Conservation (phyloP, 495 filamentous ascomycete species). For the Trichoderma reesei region DNA sequence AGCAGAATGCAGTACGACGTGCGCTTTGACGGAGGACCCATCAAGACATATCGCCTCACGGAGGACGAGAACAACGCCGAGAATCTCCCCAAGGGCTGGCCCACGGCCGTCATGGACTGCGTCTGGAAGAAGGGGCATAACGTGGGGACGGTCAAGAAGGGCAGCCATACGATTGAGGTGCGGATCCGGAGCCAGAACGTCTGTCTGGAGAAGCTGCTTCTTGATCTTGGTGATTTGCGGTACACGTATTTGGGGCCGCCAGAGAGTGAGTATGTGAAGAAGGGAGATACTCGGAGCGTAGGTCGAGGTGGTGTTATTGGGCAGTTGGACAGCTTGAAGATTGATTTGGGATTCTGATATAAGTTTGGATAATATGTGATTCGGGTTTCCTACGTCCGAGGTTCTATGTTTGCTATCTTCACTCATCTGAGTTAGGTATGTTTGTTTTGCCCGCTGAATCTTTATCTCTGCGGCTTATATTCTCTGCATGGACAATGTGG, state of each 20-base stretch:
- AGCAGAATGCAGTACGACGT: constrained; percentile 4
- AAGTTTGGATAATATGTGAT: not conserved
- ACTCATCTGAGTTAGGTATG: too few relatives aligned
- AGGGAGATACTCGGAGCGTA: not conserved
- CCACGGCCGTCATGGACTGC: not conserved
- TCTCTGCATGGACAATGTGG: too few relatives aligned
- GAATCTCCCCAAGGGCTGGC: not conserved
- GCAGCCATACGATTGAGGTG: constrained; percentile 1
- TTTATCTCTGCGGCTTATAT: too few relatives aligned
- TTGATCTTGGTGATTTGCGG: constrained; percentile 2
- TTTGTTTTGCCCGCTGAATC: too few relatives aligned
- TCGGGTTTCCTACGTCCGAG: not conserved
- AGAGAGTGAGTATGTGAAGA: not conserved
- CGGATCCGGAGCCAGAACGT: not conserved
- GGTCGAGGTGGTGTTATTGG: not conserved
- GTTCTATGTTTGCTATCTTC: too few relatives aligned
- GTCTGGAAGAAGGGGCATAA: constrained; percentile 4
- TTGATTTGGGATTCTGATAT: not conserved
- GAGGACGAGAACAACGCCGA: not conserved
- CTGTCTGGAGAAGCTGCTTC: not conserved
- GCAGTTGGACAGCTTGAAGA: not conserved
- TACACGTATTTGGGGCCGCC: constrained; percentile 3
- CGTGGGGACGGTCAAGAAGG: not conserved
- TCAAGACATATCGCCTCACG: constrained; percentile 4
- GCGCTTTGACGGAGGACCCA: not conserved